These are phyloP conservation scores for Entamoeba invadens DNA, from an alignment of 208 protist genomes.

Conservation along the genomic window DNA sequence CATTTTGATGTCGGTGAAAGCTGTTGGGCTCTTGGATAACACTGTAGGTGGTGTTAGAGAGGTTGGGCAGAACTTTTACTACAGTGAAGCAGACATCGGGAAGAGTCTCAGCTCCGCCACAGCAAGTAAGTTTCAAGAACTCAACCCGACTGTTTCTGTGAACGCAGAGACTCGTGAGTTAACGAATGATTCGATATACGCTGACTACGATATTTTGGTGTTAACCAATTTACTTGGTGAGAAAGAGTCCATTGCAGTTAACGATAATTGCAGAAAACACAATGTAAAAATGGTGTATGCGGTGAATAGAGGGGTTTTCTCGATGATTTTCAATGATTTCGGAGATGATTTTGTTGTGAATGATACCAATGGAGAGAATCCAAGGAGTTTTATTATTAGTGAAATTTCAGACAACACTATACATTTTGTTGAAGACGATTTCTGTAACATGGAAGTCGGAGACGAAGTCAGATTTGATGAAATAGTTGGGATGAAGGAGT, in stretches of 20 bases:
- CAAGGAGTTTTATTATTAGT: neutral
- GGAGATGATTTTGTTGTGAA: conserved; percentile 46
- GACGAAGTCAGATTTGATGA: conserved; percentile 13
- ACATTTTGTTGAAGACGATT: neutral
- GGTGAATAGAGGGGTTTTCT: conserved; percentile 38
- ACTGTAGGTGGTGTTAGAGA: neutral
- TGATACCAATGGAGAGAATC: conserved; percentile 52
- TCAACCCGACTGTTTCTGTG: conserved; percentile 23
- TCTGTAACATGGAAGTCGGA: neutral
- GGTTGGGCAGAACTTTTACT: conserved; percentile 25
- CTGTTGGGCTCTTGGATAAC: conserved; percentile 26
- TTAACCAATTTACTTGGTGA: conserved; percentile 1
- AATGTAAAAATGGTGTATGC: conserved; percentile 27
- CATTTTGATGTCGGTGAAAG: conserved; percentile 10
- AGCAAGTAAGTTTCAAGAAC: neutral
- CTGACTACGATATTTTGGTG: conserved; percentile 18
- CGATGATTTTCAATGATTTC: conserved; percentile 55
- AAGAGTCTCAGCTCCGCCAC: neutral
- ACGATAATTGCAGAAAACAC: neutral
- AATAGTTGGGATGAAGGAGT: conserved; percentile 22
- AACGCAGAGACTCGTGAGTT: neutral
- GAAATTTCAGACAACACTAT: neutral
- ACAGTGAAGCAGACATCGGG: conserved; percentile 20
- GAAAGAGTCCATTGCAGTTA: neutral
- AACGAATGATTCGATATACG: neutral